Evolutionary conservation across 1,139 yeast genomes (phyloP), one percentile per base, ranked within the genome.

Genomic region (Saccharomyces hybrid): DNA sequence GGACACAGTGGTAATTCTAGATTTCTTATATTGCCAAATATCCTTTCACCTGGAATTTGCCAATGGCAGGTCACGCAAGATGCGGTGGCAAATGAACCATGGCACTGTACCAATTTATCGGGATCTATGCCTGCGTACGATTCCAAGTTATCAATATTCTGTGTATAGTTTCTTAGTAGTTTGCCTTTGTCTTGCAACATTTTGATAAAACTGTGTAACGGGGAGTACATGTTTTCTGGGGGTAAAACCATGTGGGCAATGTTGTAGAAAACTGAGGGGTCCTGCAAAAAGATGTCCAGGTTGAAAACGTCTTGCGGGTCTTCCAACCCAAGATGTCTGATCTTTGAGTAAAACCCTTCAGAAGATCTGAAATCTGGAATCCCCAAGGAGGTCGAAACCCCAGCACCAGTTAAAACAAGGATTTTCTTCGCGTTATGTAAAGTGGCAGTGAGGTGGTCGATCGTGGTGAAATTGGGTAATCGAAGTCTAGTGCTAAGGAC

Each of bases 281-380:
- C 95, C 38, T 82, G 78, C 62, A 79, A 77, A 71, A 93, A 93
- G 26, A 84, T 75, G 48, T 79, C 80, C 55, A 88, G 74, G 66
- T 89, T 93, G 71, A 93, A 93, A 48, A 93, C 97, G 66, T 90
- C 97, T 69, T 93, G 98, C 0, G 98, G 98, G 65, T 93, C 98
- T 54, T 80, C 80, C 42, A 91, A 74, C 0, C 96, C 96, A 54
- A 88, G 68, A 62, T 81, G 78, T 54, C 78, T 77, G 58, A 93
- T 80, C 65, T 81, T 80, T 1, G 89, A 78, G 70, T 93, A 93
- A 57, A 93, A 82, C 49, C 99, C 99, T 60, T 86, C 78, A 8
- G 90, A 83, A 0, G 97, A 90, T 66, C 99, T 79, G 73, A 93
- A 93, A 72, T 93, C 99, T 0, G 98, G 97, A 55, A 91, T 91